These are phyloP conservation scores for Evansstolkia leycettana DNA, from an alignment of 495 filamentous ascomycete genomes.

Conservation along the genomic window DNA sequence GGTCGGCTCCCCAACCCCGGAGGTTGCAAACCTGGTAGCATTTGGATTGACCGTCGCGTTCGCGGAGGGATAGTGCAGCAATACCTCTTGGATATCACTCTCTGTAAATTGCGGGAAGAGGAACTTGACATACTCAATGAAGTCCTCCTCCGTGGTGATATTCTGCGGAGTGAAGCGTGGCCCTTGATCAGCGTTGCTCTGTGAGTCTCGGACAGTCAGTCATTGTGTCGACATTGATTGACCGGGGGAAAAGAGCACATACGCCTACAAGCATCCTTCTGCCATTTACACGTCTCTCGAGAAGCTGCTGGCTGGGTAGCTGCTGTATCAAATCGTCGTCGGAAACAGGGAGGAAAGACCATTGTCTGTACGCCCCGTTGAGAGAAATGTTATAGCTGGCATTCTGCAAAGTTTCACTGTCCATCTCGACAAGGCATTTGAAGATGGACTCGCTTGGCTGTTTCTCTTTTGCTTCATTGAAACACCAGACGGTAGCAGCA, in stretches of 20 bases:
- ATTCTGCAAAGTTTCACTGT: constrained; percentile 40
- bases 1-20: constrained; percentile 31
- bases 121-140: constrained; percentile 28
- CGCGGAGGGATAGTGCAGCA: constrained; percentile 30
- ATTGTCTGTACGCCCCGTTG: constrained; percentile 33
- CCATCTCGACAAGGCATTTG: constrained; percentile 39
- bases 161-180: constrained; percentile 36
- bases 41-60: constrained; percentile 11
- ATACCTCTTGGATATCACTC: constrained; percentile 27
- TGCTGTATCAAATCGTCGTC: constrained; percentile 46
- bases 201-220: too few species aligned
- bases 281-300: constrained; percentile 38
- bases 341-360: constrained; percentile 51
- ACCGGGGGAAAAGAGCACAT: constrained; percentile 3
- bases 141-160: constrained; percentile 31
- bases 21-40: constrained; percentile 26
- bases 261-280: constrained; percentile 37
- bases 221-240: too few species aligned
- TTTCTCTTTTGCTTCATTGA: constrained; percentile 5
- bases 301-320: constrained; percentile 39
- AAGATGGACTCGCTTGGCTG: constrained; percentile 21
- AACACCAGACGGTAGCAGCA: constrained; percentile 38
- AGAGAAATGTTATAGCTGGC: constrained; percentile 39
- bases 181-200: constrained; percentile 45
- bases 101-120: constrained; percentile 39